Conservation (phyloP, 2,329 filamentous ascomycete species). For the Metarhizium robertsii region DNA sequence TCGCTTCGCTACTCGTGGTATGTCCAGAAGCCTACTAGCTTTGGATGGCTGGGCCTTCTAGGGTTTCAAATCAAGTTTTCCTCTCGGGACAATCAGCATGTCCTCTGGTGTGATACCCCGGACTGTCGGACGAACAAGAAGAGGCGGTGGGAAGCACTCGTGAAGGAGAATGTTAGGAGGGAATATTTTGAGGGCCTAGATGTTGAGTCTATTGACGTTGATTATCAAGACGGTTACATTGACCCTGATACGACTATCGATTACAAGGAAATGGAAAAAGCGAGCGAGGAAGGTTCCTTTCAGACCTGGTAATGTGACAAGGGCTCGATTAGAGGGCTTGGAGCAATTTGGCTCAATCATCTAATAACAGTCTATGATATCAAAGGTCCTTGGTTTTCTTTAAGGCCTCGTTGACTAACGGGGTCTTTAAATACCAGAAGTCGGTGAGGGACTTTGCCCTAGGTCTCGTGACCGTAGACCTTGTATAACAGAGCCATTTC, state of each 20-base stretch:
- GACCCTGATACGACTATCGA: too few relatives aligned
- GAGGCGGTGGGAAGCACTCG: background rate
- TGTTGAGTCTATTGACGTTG: too few relatives aligned
- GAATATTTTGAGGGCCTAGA: background rate
- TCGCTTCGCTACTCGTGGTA: background rate
- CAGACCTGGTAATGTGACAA: background rate
- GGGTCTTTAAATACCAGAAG: too few relatives aligned
- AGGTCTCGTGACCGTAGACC: too few relatives aligned
- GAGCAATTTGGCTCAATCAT: too few relatives aligned
- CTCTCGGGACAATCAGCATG: background rate
- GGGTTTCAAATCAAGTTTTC: background rate
- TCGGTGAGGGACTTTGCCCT: too few relatives aligned
- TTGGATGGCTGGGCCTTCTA: background rate
- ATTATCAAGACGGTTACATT: too few relatives aligned
- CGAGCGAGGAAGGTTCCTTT: background rate
- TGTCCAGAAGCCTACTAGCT: background rate
- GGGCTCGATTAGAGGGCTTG: too few relatives aligned
- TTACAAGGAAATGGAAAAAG: background rate
- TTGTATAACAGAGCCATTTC: too few relatives aligned
- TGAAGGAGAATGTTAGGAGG: background rate
- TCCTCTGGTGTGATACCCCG: background rate
- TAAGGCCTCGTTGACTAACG: too few relatives aligned
- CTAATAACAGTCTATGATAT: too few relatives aligned
- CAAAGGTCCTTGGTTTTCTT: too few relatives aligned
- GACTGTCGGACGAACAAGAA: background rate